Conservation (phyloP, 2,329 filamentous ascomycete species). For the Neospermospora avenae region DNA sequence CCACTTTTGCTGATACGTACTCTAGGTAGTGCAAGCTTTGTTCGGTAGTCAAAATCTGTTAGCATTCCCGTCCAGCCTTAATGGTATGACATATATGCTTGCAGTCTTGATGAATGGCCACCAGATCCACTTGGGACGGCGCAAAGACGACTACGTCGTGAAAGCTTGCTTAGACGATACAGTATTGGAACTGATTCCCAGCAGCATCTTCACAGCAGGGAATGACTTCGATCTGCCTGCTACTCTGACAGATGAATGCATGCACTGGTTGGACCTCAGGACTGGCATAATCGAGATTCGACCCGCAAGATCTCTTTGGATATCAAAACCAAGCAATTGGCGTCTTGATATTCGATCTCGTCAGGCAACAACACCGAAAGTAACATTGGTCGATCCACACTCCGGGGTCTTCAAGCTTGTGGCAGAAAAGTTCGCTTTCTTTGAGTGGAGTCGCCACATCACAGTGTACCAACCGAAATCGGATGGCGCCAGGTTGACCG, state of each 20-base stretch:
- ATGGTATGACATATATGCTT: constrained; percentile 50
- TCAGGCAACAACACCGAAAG: constrained; percentile 29
- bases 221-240: constrained; percentile 47
- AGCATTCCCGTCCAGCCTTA: constrained; percentile 48
- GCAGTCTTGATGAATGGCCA: constrained; percentile 38
- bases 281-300: constrained; percentile 50
- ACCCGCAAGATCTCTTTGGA: constrained; percentile 42
- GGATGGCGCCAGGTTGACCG: constrained; percentile 30
- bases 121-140: constrained; percentile 53
- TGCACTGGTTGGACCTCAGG: constrained; percentile 55
- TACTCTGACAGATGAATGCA: constrained; percentile 47
- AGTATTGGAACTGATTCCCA: constrained; percentile 38
- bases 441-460: constrained; percentile 45
- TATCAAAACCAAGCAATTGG: constrained; percentile 39
- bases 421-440: constrained; percentile 45
- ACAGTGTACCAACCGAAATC: constrained; percentile 44
- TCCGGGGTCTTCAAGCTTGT: constrained; percentile 41
- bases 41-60: constrained; percentile 53
- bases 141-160: constrained; percentile 41
- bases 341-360: constrained; percentile 34
- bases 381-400: constrained; percentile 47
- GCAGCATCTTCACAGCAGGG: constrained; percentile 30
- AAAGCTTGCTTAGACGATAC: constrained; percentile 35
- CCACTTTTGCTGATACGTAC: neutral
- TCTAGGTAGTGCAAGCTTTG: constrained; percentile 44